Evolutionary conservation across 345 rosid species (phyloP).

Genomic region (Excoecaria agallocha): DNA sequence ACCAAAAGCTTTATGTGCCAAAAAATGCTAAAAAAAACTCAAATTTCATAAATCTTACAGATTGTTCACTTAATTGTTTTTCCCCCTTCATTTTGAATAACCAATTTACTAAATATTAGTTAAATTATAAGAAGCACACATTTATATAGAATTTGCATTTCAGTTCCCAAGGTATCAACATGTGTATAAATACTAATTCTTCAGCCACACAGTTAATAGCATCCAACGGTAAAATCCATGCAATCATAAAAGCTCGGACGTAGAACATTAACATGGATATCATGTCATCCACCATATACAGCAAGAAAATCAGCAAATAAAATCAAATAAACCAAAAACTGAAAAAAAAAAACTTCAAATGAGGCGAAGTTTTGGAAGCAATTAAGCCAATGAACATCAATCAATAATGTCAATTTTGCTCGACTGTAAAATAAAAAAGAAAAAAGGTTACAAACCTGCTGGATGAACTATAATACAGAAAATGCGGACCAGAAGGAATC

Average conservation of each 20-base stretch:
- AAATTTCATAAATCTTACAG: not conserved
- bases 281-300: too few relatives aligned
- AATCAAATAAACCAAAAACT: not conserved
- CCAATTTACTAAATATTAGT: not conserved
- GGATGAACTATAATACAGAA: constrained; percentile 73
- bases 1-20: not conserved
- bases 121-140: not conserved
- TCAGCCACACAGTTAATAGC: not conserved
- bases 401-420: not conserved
- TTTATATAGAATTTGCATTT: not conserved
- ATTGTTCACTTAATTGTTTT: not conserved
- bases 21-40: not conserved
- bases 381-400: not conserved
- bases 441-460: constrained; percentile 43
- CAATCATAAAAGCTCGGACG: too few relatives aligned
- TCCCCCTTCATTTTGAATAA: not conserved
- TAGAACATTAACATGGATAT: too few relatives aligned
- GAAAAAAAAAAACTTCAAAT: not conserved
- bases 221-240: not conserved
- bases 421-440: not conserved
- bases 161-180: not conserved
- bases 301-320: not conserved
- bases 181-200: not conserved
- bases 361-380: not conserved
- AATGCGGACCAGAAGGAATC: constrained; percentile 94